Conservation (phyloP, 2,329 filamentous ascomycete species). For the Davidsoniella virescens region DNA sequence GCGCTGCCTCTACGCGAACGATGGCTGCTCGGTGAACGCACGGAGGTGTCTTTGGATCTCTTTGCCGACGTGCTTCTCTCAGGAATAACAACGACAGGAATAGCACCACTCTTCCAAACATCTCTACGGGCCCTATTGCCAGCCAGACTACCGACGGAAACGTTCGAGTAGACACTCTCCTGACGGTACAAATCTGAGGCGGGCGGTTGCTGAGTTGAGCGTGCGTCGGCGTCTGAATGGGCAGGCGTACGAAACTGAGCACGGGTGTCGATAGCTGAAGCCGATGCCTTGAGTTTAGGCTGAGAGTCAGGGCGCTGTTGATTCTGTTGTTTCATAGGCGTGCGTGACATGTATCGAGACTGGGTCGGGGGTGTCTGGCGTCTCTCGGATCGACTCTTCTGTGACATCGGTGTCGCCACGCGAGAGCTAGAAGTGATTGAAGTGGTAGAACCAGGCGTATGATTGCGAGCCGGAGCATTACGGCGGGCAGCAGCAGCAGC, state of each 20-base stretch:
- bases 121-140: constrained; percentile 41
- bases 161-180: constrained; percentile 33
- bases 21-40: constrained; percentile 45
- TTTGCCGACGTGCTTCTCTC: constrained; percentile 38
- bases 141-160: constrained; percentile 32
- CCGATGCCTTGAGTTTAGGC: constrained; percentile 17
- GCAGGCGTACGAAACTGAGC: background rate
- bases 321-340: background rate
- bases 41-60: constrained; percentile 33
- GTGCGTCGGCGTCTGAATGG: background rate
- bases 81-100: constrained; percentile 47
- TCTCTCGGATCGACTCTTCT: background rate
- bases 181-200: constrained; percentile 17
- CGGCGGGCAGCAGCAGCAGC: background rate
- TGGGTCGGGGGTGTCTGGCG: background rate
- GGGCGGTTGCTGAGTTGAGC: background rate
- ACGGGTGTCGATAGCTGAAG: constrained; percentile 15
- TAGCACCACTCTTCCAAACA: constrained; percentile 40
- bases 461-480: background rate
- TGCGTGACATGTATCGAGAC: background rate
- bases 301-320: constrained; percentile 16
- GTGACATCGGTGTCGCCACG: background rate
- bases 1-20: constrained; percentile 36
- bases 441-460: constrained; percentile 3
- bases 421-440: background rate